Percentiles rank a stretch among this genome's conserved stretches.
phyloP scores from a whole-genome alignment of 805 yeast genomes.

The Barnettozyma sp. region DNA sequence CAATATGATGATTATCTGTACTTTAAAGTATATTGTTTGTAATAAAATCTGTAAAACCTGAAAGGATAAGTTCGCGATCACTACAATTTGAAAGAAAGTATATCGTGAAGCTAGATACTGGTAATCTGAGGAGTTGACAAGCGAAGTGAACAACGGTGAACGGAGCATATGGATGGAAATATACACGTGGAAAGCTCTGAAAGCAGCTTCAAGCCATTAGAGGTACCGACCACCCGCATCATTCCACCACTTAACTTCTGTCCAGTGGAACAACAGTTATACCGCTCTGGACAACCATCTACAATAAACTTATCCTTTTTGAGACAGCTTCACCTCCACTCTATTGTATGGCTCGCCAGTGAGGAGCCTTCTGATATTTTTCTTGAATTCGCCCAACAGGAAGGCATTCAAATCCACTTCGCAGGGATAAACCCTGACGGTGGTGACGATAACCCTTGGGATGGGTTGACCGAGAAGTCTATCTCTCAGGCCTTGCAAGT shows the following conservation, averaged over 20 bases:
- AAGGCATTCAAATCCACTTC: conserved; percentile 71
- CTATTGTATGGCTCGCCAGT: conserved; percentile 89
- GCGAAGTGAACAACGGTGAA: too few relatives aligned
- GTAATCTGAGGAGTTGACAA: too few relatives aligned
- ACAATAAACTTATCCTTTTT: conserved; percentile 87
- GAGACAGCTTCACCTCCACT: conserved; percentile 61
- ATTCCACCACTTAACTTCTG: conserved; percentile 95
- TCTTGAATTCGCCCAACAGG: conserved; percentile 68
- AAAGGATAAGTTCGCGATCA: too few relatives aligned
- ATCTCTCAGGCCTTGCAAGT: conserved; percentile 74
- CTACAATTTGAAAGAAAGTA: too few relatives aligned
- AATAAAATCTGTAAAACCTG: too few relatives aligned
- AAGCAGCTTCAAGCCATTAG: conserved; percentile 48
- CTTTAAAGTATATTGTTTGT: too few relatives aligned
- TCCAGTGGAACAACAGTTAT: conserved; percentile 83
- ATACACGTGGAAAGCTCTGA: too few relatives aligned
- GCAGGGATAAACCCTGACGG: conserved; percentile 77
- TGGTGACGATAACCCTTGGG: conserved; percentile 87
- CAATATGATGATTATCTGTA: background rate
- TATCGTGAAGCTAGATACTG: too few relatives aligned
- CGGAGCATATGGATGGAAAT: too few relatives aligned
- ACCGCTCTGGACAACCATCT: conserved; percentile 91
- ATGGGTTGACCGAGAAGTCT: conserved; percentile 78
- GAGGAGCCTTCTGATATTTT: conserved; percentile 93
- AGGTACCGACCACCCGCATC: conserved; percentile 34